Percentiles rank a stretch among this genome's conserved stretches.
Evolutionary conservation across 148 eudicot genomes (phyloP).

Genomic region (Spergularia bocconei): DNA sequence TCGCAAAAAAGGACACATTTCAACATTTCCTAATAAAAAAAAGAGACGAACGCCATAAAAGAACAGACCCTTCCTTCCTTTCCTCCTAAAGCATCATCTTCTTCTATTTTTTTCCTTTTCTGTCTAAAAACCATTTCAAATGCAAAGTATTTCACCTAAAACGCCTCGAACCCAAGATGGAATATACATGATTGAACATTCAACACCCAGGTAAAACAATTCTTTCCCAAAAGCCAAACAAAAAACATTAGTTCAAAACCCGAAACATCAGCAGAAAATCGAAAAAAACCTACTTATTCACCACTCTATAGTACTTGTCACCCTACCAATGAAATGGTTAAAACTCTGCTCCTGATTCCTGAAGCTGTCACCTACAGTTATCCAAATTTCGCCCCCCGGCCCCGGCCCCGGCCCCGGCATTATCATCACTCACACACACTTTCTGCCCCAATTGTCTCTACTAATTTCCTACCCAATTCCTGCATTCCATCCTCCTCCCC

Average conservation of each 20-base stretch:
- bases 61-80: conserved; percentile 29
- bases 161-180: conserved; percentile 23
- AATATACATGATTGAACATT: conserved; percentile 46
- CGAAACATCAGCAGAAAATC: conserved; percentile 5
- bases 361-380: conserved; percentile 20
- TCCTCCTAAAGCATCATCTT: conserved; percentile 34
- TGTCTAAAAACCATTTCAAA: conserved; percentile 33
- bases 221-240: conserved; percentile 22
- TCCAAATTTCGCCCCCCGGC: neutral
- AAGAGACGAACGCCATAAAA: conserved; percentile 29
- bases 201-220: conserved; percentile 29
- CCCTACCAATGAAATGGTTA: conserved; percentile 27
- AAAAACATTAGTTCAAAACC: conserved; percentile 21
- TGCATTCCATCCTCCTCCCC: neutral
- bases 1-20: conserved; percentile 34
- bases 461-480: conserved; percentile 25
- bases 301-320: conserved; percentile 32
- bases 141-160: conserved; percentile 15
- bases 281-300: conserved; percentile 46
- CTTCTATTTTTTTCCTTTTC: neutral
- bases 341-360: conserved; percentile 6
- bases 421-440: conserved; percentile 12
- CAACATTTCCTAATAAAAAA: conserved; percentile 27
- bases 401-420: neutral
- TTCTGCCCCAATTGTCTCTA: conserved; percentile 28